These are phyloP conservation scores for Neocatenulostroma microsporum DNA, from an alignment of 2,329 filamentous ascomycete species.

Conservation along the genomic window DNA sequence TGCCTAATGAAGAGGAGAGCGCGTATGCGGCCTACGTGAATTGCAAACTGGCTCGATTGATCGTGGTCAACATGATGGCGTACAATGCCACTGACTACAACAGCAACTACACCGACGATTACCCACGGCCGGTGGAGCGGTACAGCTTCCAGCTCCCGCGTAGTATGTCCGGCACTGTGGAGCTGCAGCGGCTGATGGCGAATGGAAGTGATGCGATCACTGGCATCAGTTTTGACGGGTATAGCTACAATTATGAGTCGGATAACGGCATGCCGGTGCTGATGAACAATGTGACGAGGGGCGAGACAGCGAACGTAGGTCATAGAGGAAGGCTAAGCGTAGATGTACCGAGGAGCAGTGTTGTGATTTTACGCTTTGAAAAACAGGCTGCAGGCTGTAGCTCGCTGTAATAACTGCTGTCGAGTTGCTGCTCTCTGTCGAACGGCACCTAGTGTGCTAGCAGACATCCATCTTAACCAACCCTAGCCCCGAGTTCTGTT, in stretches of 20 bases:
- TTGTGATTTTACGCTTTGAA: slow-evolving; percentile 17
- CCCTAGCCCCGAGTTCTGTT: too few species aligned
- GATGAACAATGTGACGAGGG: slow-evolving; percentile 49
- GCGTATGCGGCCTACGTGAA: slow-evolving; percentile 51
- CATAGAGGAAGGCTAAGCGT: slow-evolving; percentile 29
- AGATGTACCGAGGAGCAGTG: slow-evolving; percentile 24
- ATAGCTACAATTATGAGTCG: slow-evolving; percentile 55
- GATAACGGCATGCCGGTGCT: slow-evolving; percentile 47
- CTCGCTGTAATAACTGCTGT: too few species aligned
- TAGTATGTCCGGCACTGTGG: slow-evolving; percentile 18
- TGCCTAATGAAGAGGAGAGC: slow-evolving; percentile 37
- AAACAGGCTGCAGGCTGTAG: not conserved
- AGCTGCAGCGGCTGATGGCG: slow-evolving; percentile 47
- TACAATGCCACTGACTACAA: slow-evolving; percentile 43
- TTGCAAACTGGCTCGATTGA: slow-evolving; percentile 39
- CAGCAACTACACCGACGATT: slow-evolving; percentile 38
- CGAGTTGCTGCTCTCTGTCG: too few species aligned
- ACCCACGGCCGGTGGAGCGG: slow-evolving; percentile 27
- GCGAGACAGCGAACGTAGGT: slow-evolving; percentile 35
- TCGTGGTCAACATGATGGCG: slow-evolving; percentile 51
- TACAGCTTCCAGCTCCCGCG: slow-evolving; percentile 40
- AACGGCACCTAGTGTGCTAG: too few species aligned
- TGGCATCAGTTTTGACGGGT: slow-evolving; percentile 55
- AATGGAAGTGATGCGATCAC: slow-evolving; percentile 58
- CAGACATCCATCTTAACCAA: too few species aligned